Percentiles rank a stretch among this genome's conserved stretches.
phyloP scores from a whole-genome alignment of 371 early-diverging fungal genomes.

The Mortierella sp. region DNA sequence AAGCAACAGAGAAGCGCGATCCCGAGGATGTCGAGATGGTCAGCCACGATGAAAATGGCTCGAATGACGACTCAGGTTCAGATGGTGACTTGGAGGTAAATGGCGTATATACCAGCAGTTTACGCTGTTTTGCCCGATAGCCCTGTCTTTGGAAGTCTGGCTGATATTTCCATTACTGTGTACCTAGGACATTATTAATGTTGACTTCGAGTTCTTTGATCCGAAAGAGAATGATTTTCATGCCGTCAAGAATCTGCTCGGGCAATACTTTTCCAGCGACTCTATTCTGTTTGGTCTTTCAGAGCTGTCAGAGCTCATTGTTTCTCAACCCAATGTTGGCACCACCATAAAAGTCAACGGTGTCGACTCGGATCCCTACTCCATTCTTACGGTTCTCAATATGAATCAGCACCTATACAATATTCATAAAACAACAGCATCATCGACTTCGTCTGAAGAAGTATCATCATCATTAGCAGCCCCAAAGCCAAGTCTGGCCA shows the following conservation, averaged over 20 bases:
- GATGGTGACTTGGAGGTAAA: slow-evolving; percentile 61
- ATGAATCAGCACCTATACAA: slow-evolving; percentile 67
- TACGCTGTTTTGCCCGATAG: neutral
- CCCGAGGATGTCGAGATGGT: slow-evolving; percentile 49
- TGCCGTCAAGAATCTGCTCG: slow-evolving; percentile 88
- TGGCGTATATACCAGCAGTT: neutral
- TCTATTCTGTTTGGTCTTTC: slow-evolving; percentile 78
- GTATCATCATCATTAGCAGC: slow-evolving; percentile 28
- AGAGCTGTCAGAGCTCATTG: slow-evolving; percentile 88
- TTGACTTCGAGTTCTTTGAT: slow-evolving; percentile 97
- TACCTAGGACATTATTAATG: slow-evolving; percentile 82
- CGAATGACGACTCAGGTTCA: slow-evolving; percentile 61
- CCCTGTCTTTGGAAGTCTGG: neutral
- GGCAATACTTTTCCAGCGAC: slow-evolving; percentile 85
- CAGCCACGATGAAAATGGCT: slow-evolving; percentile 38
- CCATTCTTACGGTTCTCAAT: slow-evolving; percentile 85
- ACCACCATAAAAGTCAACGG: slow-evolving; percentile 92
- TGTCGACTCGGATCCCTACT: slow-evolving; percentile 89
- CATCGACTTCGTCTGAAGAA: neutral
- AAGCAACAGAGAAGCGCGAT: slow-evolving; percentile 54
- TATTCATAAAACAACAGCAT: slow-evolving; percentile 11
- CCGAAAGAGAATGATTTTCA: slow-evolving; percentile 92
- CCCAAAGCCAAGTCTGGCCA: slow-evolving; percentile 64
- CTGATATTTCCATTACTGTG: neutral
- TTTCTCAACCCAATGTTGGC: slow-evolving; percentile 86